Percentiles rank a stretch among this genome's conserved stretches.
Evolutionary conservation across 2,329 filamentous ascomycete genomes (phyloP).

Genomic region (Colletotrichum abscissum): DNA sequence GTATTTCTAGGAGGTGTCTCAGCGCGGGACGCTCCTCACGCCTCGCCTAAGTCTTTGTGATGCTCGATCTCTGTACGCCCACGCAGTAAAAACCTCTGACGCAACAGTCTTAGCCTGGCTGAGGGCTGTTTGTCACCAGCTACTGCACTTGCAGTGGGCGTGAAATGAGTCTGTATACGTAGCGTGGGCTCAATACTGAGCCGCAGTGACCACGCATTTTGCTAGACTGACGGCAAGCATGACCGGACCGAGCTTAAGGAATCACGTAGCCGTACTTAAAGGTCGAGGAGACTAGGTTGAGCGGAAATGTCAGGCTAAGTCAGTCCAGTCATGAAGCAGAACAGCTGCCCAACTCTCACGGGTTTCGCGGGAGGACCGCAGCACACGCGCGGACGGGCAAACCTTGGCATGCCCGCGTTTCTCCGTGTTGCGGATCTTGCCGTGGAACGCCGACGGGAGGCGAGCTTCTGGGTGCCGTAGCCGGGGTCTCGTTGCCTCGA

Average conservation of each 20-base stretch:
- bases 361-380: conserved; percentile 12
- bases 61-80: conserved; percentile 15
- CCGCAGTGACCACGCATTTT: neutral
- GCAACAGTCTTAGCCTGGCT: neutral
- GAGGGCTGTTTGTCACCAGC: neutral
- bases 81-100: neutral
- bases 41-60: neutral
- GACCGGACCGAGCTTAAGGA: conserved; percentile 19
- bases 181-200: neutral
- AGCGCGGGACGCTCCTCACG: conserved; percentile 24
- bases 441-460: neutral
- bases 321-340: conserved; percentile 14
- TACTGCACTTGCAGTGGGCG: neutral
- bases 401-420: conserved; percentile 11
- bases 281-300: neutral
- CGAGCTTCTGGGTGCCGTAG: neutral
- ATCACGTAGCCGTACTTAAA: neutral
- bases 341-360: conserved; percentile 22
- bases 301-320: conserved; percentile 5
- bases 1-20: conserved; percentile 14
- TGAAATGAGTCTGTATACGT: neutral
- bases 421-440: conserved; percentile 30
- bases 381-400: conserved; percentile 15
- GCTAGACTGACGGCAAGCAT: neutral
- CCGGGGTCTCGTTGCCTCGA: conserved; percentile 17